Percentiles rank a stretch among this genome's conserved stretches.
These are phyloP conservation scores for Lecanosticta acicola DNA, from an alignment of 2,329 filamentous ascomycete genomes.

Conservation along the genomic window DNA sequence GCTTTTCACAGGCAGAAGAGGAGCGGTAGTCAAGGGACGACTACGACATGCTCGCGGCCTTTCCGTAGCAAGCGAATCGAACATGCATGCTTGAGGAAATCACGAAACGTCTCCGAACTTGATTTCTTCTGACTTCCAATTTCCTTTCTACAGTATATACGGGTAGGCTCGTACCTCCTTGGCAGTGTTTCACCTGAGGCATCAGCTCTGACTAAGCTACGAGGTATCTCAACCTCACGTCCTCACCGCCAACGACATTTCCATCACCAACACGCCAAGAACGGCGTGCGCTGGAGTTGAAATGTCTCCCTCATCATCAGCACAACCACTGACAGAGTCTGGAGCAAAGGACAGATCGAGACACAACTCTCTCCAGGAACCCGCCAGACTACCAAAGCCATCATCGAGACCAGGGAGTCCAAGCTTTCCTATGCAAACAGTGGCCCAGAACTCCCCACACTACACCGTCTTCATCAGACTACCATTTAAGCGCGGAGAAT, in stretches of 20 bases:
- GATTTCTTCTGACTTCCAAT: background rate
- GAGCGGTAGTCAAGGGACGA: conserved; percentile 9
- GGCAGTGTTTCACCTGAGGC: background rate
- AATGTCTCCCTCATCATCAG: conserved; percentile 26
- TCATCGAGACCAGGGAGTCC: conserved; percentile 17
- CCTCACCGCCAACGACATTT: no score
- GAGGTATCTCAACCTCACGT: background rate
- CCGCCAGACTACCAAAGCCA: conserved; percentile 9
- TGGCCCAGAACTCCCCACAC: conserved; percentile 25
- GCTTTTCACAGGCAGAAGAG: conserved; percentile 17
- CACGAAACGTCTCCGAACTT: background rate
- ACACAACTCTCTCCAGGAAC: conserved; percentile 17
- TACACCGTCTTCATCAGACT: conserved; percentile 78
- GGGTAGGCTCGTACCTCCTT: background rate
- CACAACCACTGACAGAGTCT: conserved; percentile 5
- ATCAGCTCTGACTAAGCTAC: no score
- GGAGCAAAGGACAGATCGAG: conserved; percentile 16
- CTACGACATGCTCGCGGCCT: conserved; percentile 12
- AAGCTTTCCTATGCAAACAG: conserved; percentile 2
- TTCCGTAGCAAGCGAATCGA: conserved; percentile 24
- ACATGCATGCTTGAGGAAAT: conserved; percentile 19
- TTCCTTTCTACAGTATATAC: no score
- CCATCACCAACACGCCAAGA: no score
- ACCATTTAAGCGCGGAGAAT: conserved; percentile 81
- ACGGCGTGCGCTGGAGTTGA: background rate